Evolutionary conservation across 768 basidiomycete species (phyloP), one percentile per base, ranked within the genome.

Genomic region (Atractiella rhizophila): DNA sequence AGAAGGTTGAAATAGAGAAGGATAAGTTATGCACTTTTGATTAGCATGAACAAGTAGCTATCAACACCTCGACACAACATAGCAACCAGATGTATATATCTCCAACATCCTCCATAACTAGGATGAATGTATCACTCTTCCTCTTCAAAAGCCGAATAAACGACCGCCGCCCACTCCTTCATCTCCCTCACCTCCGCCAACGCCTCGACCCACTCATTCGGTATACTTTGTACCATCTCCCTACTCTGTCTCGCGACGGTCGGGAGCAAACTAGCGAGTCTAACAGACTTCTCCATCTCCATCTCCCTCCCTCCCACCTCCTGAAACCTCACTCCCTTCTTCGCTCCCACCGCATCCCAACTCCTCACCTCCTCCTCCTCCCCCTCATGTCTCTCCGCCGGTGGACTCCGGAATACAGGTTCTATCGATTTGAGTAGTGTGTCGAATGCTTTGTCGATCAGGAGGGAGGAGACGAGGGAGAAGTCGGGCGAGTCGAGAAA

Each of bases 181-280:
- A 76, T 66, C 56, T 80, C 76, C 46, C 69, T 62, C 43, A 71
- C 50, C 15, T 64, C 68, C 55, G 71, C 61, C 32, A 79, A 51
- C 43, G 66, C 82, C 61, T 83, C 79, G 23, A 81, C 68, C 46
- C 81, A 60, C 56, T 77, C 78, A 54, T 78, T 80, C 28, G 76
- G 78, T 41, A 74, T 55, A 15, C 68, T 68, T 47, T 70, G 66
- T 50, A 81, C 56, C 31, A 72, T 73, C 44, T 70, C 43, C 48
- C 68, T 68, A 51, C 73, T 74, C 81, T 82, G 85, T 42, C 70
- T 62, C 41, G 75, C 71, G 29, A 91, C 60, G 1, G 69, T 75
- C 4, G 82, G 83, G 21, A 94, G 59, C 50, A 86, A 60, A 4
- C 73, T 71, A 13, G 80, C 86, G 11, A 88, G 57, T 33, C 76